Conservation (phyloP, 257 asterid species). For the Solanum rostratum region DNA sequence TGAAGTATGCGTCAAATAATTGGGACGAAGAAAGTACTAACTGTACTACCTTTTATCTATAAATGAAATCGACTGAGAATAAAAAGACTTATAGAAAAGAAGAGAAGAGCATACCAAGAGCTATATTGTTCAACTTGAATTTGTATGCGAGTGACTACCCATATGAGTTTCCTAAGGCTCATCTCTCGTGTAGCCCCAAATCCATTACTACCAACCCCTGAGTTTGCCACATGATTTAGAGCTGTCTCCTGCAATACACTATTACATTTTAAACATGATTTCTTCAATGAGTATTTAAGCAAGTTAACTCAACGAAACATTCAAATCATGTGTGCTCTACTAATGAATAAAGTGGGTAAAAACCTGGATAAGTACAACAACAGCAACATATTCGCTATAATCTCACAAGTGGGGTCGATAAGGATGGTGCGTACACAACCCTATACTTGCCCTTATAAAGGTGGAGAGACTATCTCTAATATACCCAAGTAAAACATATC, state of each 20-base stretch:
- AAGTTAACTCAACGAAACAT: neutral
- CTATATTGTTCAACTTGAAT: conserved; percentile 57
- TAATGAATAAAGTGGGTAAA: neutral
- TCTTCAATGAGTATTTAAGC: neutral
- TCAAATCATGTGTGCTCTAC: neutral
- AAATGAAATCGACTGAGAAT: too few species aligned
- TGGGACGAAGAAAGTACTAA: too few species aligned
- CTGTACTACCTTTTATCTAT: too few species aligned
- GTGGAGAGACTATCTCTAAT: neutral
- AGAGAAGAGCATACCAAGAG: conserved; percentile 37
- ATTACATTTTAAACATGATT: neutral
- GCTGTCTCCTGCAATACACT: conserved; percentile 57
- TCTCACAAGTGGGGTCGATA: neutral
- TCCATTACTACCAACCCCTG: conserved; percentile 70
- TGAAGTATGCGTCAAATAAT: too few species aligned
- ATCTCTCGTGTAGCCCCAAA: conserved; percentile 85
- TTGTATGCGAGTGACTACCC: conserved; percentile 77
- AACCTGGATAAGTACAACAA: neutral
- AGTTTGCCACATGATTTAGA: conserved; percentile 63
- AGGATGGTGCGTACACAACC: neutral
- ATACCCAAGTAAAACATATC: too few species aligned
- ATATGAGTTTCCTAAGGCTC: conserved; percentile 69
- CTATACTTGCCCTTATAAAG: neutral
- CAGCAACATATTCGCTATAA: neutral
- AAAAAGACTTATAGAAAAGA: too few species aligned